Evolutionary conservation across 805 yeast genomes (phyloP).

Genomic region (Lipomyces orientalis): DNA sequence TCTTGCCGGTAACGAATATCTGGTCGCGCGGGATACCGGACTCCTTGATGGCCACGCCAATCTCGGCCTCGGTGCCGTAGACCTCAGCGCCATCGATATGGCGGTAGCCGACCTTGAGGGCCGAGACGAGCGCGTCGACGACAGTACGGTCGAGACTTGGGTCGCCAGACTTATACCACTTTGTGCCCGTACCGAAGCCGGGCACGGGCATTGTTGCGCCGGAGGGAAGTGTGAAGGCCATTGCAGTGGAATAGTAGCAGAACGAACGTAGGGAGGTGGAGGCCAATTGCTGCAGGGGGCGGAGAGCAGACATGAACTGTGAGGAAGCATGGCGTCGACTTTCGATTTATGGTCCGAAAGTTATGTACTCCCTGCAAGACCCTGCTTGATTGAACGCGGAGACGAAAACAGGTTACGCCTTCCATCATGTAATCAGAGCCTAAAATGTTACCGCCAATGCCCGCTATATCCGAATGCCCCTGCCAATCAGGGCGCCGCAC

Average conservation of each 20-base stretch:
- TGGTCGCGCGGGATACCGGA: constrained; percentile 60
- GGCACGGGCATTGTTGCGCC: constrained; percentile 42
- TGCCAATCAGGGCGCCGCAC: neutral
- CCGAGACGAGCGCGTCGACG: constrained; percentile 50
- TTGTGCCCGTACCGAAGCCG: constrained; percentile 42
- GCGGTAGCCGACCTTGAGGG: constrained; percentile 61
- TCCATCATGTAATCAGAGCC: neutral
- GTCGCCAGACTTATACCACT: constrained; percentile 38
- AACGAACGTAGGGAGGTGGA: neutral
- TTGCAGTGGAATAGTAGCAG: constrained; percentile 1
- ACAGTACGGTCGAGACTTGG: constrained; percentile 35
- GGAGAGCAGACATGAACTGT: neutral
- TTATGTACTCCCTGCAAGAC: neutral
- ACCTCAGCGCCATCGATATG: constrained; percentile 67
- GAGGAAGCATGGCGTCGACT: neutral
- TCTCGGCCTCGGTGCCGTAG: constrained; percentile 62
- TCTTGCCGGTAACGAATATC: constrained; percentile 52
- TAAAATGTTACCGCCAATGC: neutral
- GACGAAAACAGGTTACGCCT: no score
- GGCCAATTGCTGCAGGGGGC: constrained; percentile 12
- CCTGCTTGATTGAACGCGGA: neutral
- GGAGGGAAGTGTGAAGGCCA: constrained; percentile 37
- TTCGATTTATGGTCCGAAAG: neutral
- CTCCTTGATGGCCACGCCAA: constrained; percentile 57
- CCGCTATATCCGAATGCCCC: neutral